These are phyloP conservation scores for Amanita thiersii DNA, from an alignment of 768 basidiomycete genomes.

Conservation along the genomic window DNA sequence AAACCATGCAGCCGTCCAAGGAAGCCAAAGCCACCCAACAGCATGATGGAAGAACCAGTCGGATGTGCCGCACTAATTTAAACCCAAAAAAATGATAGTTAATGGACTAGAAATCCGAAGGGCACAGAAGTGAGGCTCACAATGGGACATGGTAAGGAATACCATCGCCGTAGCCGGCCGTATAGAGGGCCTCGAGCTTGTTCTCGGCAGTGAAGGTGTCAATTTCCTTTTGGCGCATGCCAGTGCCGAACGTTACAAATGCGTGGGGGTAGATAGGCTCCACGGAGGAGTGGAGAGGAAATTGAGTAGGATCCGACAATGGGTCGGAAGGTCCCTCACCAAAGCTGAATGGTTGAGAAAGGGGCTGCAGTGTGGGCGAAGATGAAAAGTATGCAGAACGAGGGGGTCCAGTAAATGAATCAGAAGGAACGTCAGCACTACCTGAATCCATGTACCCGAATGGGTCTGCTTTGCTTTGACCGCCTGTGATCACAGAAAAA, in stretches of 20 bases:
- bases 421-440: neutral
- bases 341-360: constrained; percentile 11
- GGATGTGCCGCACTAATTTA: constrained; percentile 78
- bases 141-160: constrained; percentile 80
- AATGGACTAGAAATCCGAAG: constrained; percentile 6
- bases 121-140: constrained; percentile 30
- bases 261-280: constrained; percentile 62
- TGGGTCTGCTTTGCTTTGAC: neutral
- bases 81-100: constrained; percentile 6
- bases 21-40: constrained; percentile 86
- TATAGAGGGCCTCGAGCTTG: constrained; percentile 51
- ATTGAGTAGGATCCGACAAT: neutral
- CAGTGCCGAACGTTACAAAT: constrained; percentile 83
- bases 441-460: constrained; percentile 7
- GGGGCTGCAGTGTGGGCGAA: constrained; percentile 17
- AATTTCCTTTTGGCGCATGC: constrained; percentile 77
- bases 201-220: constrained; percentile 68
- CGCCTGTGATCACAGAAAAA: too few relatives aligned
- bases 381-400: constrained; percentile 17
- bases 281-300: constrained; percentile 34
- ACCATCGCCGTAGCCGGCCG: constrained; percentile 37
- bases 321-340: neutral
- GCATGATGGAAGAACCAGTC: constrained; percentile 71
- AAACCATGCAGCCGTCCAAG: constrained; percentile 76
- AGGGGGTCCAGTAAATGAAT: neutral